Percentiles rank a stretch among this genome's conserved stretches.
Conservation (phyloP, 148 eudicot species). For the Camellia sinensis region DNA sequence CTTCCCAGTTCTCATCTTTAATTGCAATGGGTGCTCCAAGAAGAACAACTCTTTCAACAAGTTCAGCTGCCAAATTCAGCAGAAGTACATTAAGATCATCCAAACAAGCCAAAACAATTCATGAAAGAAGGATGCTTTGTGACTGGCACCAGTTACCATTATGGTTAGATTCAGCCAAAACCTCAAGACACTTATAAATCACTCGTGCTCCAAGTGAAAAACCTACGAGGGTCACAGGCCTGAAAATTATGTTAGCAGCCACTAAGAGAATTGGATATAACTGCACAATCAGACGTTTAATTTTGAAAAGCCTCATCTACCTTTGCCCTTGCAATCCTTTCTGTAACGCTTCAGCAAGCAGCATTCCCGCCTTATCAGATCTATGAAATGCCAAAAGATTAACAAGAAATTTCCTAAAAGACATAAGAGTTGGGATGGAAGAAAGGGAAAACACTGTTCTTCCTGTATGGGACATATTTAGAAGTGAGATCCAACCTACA, state of each 20-base stretch:
- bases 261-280: conserved; percentile 9
- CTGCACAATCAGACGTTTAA: neutral
- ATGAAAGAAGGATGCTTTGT: neutral
- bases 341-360: conserved; percentile 80
- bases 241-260: conserved; percentile 31
- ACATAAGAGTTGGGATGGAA: too few species aligned
- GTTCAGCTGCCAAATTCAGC: conserved; percentile 48
- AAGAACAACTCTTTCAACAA: conserved; percentile 91
- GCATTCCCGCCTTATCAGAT: conserved; percentile 92
- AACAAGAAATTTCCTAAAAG: neutral
- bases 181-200: conserved; percentile 79
- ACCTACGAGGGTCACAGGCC: conserved; percentile 96
- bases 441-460: neutral
- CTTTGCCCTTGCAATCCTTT: conserved; percentile 92
- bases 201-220: conserved; percentile 96
- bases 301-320: conserved; percentile 30
- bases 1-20: conserved; percentile 81
- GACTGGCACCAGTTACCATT: conserved; percentile 37
- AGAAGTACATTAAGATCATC: conserved; percentile 14
- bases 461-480: neutral
- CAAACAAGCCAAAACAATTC: neutral
- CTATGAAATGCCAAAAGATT: conserved; percentile 31
- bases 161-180: conserved; percentile 48
- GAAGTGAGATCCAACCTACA: neutral
- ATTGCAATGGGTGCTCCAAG: conserved; percentile 85